Percentiles rank a stretch among this genome's conserved stretches.
Conservation (phyloP, 257 asterid genomes). For the Solanum etuberosum region DNA sequence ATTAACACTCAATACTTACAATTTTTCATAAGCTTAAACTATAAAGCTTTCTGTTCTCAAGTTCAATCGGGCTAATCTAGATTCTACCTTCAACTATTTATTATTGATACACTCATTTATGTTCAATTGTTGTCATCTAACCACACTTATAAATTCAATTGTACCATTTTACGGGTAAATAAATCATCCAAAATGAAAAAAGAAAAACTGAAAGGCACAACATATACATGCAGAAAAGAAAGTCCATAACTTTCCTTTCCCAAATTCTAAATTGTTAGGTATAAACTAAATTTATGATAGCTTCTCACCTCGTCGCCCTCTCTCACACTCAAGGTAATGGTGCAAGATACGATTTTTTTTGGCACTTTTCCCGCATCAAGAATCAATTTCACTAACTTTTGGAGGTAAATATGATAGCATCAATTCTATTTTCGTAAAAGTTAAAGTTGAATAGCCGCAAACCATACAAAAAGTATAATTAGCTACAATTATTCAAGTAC, state of each 20-base stretch:
- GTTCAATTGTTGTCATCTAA: not conserved
- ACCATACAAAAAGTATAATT: not conserved
- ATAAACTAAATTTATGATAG: not conserved
- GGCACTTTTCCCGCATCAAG: not conserved
- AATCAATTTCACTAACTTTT: not conserved
- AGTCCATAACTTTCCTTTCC: not conserved
- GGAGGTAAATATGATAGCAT: not conserved
- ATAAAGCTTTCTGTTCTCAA: not conserved
- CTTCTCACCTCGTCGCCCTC: not conserved
- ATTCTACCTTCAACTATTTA: not conserved
- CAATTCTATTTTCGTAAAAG: not conserved
- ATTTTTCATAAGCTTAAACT: not conserved
- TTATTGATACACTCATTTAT: not conserved
- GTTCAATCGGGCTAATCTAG: no score
- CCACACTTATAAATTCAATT: no score
- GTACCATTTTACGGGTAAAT: not conserved
- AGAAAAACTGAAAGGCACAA: not conserved
- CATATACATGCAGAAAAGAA: not conserved
- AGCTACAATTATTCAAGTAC: not conserved
- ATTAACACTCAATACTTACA: not conserved
- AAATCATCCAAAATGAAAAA: not conserved
- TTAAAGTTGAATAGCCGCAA: not conserved
- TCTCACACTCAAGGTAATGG: not conserved
- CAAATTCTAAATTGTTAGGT: not conserved
- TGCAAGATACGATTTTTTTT: no score